These are phyloP conservation scores for Hypocreales sp. DNA, from an alignment of 2,329 filamentous ascomycete genomes.

Conservation along the genomic window DNA sequence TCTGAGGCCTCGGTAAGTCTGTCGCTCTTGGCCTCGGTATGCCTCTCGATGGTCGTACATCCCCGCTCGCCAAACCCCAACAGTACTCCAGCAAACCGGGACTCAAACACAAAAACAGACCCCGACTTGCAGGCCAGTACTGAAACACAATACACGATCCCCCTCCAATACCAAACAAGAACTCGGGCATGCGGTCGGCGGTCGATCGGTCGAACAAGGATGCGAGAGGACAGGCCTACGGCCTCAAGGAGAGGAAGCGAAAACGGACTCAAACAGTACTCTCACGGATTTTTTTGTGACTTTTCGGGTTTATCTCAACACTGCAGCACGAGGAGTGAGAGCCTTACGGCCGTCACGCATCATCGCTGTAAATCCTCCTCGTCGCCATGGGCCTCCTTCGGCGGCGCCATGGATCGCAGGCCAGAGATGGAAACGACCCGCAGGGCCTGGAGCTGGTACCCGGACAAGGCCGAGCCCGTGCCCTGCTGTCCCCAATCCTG, in stretches of 20 bases:
- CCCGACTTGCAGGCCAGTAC: no score
- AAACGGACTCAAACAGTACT: not conserved
- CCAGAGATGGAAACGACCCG: not conserved
- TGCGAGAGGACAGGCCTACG: no score
- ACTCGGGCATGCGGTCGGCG: no score
- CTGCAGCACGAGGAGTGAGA: no score
- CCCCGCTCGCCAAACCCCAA: not conserved
- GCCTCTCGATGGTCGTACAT: not conserved
- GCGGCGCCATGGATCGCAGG: no score
- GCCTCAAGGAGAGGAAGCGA: not conserved
- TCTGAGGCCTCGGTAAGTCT: not conserved
- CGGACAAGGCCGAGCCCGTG: not conserved
- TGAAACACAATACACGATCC: no score
- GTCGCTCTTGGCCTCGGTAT: not conserved
- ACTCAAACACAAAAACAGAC: no score
- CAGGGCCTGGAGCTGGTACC: not conserved
- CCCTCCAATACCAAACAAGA: no score
- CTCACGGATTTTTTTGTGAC: not conserved
- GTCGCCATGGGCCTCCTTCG: not conserved
- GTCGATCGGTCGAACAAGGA: no score
- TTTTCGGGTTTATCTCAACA: no score
- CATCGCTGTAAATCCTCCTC: not conserved
- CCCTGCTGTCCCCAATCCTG: not conserved
- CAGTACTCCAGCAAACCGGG: not conserved
- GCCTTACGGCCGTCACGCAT: not conserved